A percentile compares a stretch with the other conserved stretches of the same genome.
Conservation (phyloP, 1,139 yeast genomes). For the Meyerozyma sp. region DNA sequence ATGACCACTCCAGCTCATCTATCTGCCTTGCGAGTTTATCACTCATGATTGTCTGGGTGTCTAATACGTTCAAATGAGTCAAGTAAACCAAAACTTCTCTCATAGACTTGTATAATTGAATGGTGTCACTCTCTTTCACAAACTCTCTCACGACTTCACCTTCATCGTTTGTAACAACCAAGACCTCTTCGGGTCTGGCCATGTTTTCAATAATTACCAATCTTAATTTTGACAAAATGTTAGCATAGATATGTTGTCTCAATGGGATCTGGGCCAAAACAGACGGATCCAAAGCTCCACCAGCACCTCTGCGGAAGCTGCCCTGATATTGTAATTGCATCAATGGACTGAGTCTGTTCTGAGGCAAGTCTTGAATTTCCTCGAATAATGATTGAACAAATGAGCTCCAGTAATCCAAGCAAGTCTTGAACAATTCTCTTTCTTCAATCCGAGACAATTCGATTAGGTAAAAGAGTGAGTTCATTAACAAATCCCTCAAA, state of each 20-base stretch:
- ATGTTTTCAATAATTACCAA: conserved; percentile 90
- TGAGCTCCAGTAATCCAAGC: conserved; percentile 89
- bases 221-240: conserved; percentile 74
- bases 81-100: conserved; percentile 92
- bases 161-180: conserved; percentile 95
- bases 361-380: conserved; percentile 80
- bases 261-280: conserved; percentile 69
- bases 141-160: conserved; percentile 98
- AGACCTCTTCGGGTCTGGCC: conserved; percentile 98
- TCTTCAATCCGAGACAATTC: conserved; percentile 89
- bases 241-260: conserved; percentile 78
- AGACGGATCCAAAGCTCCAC: conserved; percentile 87
- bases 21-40: conserved; percentile 87
- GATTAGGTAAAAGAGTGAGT: conserved; percentile 75
- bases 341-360: conserved; percentile 65
- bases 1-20: conserved; percentile 97
- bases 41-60: conserved; percentile 91
- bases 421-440: conserved; percentile 90
- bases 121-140: conserved; percentile 94
- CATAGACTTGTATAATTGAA: conserved; percentile 90
- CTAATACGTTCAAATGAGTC: conserved; percentile 91
- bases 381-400: conserved; percentile 75
- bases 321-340: conserved; percentile 62
- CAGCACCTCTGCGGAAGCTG: conserved; percentile 45
- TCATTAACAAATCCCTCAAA: conserved; percentile 55